phyloP scores from a whole-genome alignment of 805 yeast genomes.

The Monosporozyma siamensis region DNA sequence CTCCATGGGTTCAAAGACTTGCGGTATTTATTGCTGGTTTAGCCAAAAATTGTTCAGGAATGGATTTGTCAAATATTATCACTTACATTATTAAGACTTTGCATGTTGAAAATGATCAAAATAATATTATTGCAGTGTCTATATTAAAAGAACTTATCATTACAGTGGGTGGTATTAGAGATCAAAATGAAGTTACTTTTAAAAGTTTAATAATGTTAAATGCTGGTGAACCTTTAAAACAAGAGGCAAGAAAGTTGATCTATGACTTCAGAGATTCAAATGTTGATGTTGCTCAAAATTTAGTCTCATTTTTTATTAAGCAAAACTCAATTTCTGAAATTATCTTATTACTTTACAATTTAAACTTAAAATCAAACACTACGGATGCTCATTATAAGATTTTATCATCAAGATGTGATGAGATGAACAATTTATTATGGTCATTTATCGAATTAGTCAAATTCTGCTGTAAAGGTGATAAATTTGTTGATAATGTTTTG shows the following conservation, averaged over 20 bases:
- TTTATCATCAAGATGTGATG: constrained; percentile 63
- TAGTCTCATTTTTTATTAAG: constrained; percentile 39
- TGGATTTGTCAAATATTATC: constrained; percentile 57
- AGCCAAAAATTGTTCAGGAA: constrained; percentile 41
- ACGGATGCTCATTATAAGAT: constrained; percentile 53
- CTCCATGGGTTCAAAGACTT: constrained; percentile 79
- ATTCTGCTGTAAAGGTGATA: constrained; percentile 35
- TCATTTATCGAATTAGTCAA: constrained; percentile 51
- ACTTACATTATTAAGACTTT: constrained; percentile 53
- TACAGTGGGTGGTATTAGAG: constrained; percentile 73
- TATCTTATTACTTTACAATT: constrained; percentile 51
- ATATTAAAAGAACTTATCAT: constrained; percentile 58
- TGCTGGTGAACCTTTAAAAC: constrained; percentile 50
- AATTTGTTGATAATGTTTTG: constrained; percentile 31
- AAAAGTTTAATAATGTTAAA: constrained; percentile 58
- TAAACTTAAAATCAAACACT: constrained; percentile 33
- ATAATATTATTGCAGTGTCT: constrained; percentile 42
- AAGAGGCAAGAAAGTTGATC: constrained; percentile 47
- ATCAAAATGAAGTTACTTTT: constrained; percentile 55
- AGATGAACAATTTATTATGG: constrained; percentile 55
- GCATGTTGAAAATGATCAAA: constrained; percentile 38
- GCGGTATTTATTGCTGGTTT: constrained; percentile 71
- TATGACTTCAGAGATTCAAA: constrained; percentile 41
- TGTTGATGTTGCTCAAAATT: constrained; percentile 37
- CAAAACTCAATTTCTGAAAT: constrained; percentile 48